Conservation (phyloP, 2,329 filamentous ascomycete species). For the Aureobasidium sp. region DNA sequence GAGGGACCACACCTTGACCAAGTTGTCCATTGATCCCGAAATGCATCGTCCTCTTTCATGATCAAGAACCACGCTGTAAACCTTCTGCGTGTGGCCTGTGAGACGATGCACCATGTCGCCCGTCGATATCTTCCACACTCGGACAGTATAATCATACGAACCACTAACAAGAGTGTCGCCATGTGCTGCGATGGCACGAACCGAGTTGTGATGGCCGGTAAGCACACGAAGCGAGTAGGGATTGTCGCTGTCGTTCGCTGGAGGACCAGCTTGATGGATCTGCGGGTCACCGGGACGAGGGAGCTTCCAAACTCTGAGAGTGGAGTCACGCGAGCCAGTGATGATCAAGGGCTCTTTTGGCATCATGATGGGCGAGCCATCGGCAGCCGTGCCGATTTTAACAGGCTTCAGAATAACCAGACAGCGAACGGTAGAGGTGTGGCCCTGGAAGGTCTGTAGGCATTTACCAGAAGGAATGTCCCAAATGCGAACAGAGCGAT, state of each 20-base stretch:
- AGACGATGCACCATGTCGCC: slow-evolving; percentile 79
- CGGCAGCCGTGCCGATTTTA: slow-evolving; percentile 59
- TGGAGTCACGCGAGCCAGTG: slow-evolving; percentile 90
- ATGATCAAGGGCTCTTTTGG: slow-evolving; percentile 94
- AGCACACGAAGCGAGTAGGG: slow-evolving; percentile 90
- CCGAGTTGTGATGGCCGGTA: slow-evolving; percentile 81
- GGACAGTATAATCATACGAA: slow-evolving; percentile 90
- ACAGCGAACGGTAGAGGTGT: slow-evolving; percentile 94
- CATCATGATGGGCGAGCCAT: slow-evolving; percentile 75
- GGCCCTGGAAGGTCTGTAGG: slow-evolving; percentile 92
- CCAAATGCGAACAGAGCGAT: slow-evolving; percentile 98
- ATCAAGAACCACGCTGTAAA: slow-evolving; percentile 94
- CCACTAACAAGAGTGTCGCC: slow-evolving; percentile 95
- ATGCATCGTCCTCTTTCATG: slow-evolving; percentile 89
- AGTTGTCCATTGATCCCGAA: slow-evolving; percentile 95
- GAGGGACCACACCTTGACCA: slow-evolving; percentile 96
- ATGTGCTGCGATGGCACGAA: slow-evolving; percentile 89
- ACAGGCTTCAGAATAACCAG: slow-evolving; percentile 88
- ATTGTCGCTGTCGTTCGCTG: slow-evolving; percentile 68
- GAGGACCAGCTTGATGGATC: slow-evolving; percentile 70
- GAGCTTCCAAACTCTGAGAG: slow-evolving; percentile 86
- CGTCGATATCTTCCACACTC: slow-evolving; percentile 95
- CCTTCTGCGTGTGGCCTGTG: slow-evolving; percentile 81
- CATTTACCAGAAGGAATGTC: slow-evolving; percentile 90
- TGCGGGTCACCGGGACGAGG: slow-evolving; percentile 68